A percentile compares a stretch with the other conserved stretches of the same genome.
Conservation (phyloP, 1,139 yeast species). For the Saccharomyces hybrid region DNA sequence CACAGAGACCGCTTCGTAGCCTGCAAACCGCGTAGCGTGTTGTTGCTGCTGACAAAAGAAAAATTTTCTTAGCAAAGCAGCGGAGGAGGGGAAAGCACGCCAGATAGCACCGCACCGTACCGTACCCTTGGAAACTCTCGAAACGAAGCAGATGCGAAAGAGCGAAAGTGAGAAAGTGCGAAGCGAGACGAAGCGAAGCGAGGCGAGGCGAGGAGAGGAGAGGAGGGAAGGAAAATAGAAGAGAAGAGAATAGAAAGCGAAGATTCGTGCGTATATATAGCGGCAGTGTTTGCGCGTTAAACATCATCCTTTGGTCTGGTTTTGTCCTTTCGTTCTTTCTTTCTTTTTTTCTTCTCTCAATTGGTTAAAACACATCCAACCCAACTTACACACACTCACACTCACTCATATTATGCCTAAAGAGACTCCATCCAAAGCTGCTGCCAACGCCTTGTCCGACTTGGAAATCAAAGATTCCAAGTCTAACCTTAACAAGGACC, state of each 20-base stretch:
- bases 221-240: background rate
- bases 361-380: no score
- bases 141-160: background rate
- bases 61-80: background rate
- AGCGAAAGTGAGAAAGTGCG: no score
- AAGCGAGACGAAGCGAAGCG: background rate
- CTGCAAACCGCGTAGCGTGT: background rate
- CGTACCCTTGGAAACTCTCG: slow-evolving; percentile 1
- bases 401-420: slow-evolving; percentile 19
- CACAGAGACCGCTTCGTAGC: slow-evolving; percentile 1
- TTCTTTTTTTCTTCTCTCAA: no score
- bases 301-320: background rate
- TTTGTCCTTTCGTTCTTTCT: no score
- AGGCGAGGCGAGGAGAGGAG: background rate
- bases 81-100: background rate
- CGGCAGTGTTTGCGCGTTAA: background rate
- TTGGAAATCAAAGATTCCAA: slow-evolving; percentile 33
- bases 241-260: no score
- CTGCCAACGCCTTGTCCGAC: slow-evolving; percentile 37
- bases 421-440: slow-evolving; percentile 41
- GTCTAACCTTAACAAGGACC: slow-evolving; percentile 18
- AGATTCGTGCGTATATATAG: background rate
- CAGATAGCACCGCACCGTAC: background rate
- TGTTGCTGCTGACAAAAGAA: background rate
- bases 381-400: no score